Conservation (phyloP, 2,329 filamentous ascomycete genomes). For the Colletotrichum liaoningense region DNA sequence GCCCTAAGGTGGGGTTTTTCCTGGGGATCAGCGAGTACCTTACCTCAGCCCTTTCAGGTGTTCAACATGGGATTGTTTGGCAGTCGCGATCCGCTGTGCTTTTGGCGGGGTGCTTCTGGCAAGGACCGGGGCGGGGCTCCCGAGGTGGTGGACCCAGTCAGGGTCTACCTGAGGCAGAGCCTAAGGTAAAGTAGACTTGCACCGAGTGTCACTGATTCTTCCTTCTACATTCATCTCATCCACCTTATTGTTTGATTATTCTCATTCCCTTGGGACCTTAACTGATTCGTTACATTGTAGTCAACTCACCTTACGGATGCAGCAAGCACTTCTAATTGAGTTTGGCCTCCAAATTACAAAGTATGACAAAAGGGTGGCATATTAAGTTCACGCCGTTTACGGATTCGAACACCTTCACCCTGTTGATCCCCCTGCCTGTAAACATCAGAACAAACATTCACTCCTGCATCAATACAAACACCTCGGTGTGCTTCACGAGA, state of each 20-base stretch:
- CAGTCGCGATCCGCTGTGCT: not conserved
- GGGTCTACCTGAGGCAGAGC: not conserved
- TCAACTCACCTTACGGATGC: no score
- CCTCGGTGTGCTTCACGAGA: not conserved
- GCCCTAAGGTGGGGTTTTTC: not conserved
- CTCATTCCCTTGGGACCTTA: no score
- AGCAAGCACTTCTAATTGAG: no score
- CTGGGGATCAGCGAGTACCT: not conserved
- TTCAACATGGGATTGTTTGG: not conserved
- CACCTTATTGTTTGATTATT: no score
- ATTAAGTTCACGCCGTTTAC: not conserved
- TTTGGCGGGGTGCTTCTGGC: not conserved
- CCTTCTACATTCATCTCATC: not conserved
- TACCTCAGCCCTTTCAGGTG: not conserved
- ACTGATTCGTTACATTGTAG: no score
- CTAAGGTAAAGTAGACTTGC: not conserved
- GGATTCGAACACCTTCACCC: not conserved
- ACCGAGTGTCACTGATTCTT: not conserved
- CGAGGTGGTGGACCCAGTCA: not conserved
- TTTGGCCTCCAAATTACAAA: not conserved
- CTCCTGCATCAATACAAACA: not conserved
- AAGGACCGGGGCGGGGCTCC: not conserved
- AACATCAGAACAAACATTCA: not conserved
- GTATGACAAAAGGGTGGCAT: not conserved
- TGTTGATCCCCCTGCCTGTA: not conserved